Conservation (phyloP, 805 yeast species). For the Grigorovia humatica region DNA sequence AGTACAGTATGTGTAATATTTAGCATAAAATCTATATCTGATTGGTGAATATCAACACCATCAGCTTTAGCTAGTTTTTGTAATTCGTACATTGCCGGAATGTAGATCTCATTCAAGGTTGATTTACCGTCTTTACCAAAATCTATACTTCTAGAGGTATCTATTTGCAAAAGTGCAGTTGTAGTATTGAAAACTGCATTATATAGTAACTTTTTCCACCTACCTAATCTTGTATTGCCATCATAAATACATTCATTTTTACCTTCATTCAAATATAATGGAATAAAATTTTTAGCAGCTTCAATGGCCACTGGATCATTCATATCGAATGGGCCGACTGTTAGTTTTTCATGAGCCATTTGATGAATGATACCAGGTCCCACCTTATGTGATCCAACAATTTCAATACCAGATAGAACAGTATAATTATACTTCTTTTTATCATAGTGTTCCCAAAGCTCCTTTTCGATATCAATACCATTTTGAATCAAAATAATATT, state of each 20-base stretch:
- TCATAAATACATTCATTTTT: slow-evolving; percentile 32
- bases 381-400: slow-evolving; percentile 49
- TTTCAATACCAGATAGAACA: slow-evolving; percentile 51
- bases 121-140: slow-evolving; percentile 32
- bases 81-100: slow-evolving; percentile 59
- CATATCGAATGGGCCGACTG: slow-evolving; percentile 42
- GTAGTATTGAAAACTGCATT: slow-evolving; percentile 56
- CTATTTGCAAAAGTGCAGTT: slow-evolving; percentile 47
- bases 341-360: slow-evolving; percentile 39
- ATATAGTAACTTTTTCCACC: slow-evolving; percentile 59
- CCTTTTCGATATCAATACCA: slow-evolving; percentile 56
- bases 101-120: slow-evolving; percentile 23
- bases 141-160: slow-evolving; percentile 41
- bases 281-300: slow-evolving; percentile 32
- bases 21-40: slow-evolving; percentile 36
- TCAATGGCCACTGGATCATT: slow-evolving; percentile 23
- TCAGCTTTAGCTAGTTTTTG: slow-evolving; percentile 51
- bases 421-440: slow-evolving; percentile 24
- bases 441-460: slow-evolving; percentile 38
- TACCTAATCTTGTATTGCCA: slow-evolving; percentile 37
- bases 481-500: slow-evolving; percentile 52
- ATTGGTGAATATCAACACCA: slow-evolving; percentile 41
- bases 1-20: slow-evolving; percentile 43
- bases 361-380: slow-evolving; percentile 40
- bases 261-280: slow-evolving; percentile 35